These are phyloP conservation scores for Xylaria scruposa DNA, from an alignment of 495 filamentous ascomycete genomes.

Conservation along the genomic window DNA sequence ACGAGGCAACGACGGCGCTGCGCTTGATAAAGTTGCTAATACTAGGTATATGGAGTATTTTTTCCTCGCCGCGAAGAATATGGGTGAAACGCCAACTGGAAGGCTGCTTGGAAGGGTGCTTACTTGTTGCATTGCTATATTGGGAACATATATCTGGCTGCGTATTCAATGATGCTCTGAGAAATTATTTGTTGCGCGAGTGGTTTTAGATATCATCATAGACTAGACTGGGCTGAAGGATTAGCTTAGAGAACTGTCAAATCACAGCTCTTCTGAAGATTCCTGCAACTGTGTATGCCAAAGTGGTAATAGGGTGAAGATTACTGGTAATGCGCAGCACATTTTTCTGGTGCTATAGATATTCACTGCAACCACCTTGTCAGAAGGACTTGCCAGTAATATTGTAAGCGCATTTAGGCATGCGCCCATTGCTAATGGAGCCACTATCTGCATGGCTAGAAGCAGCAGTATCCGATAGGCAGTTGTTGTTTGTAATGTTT, in stretches of 20 bases:
- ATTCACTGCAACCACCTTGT: no score
- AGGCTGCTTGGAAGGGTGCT: neutral
- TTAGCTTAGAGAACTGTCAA: neutral
- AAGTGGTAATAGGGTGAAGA: neutral
- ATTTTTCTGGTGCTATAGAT: neutral
- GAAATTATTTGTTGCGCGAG: neutral
- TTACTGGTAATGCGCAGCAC: neutral
- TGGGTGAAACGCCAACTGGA: neutral
- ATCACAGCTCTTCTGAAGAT: neutral
- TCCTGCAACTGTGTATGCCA: neutral
- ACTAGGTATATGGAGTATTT: neutral
- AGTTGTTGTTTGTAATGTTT: neutral
- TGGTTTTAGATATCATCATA: neutral
- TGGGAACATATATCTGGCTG: conserved; percentile 6
- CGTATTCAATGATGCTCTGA: neutral
- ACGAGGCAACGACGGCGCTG: conserved; percentile 24
- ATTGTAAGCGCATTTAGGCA: no score
- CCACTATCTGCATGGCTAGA: no score
- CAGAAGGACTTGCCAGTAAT: no score
- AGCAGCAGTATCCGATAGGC: neutral
- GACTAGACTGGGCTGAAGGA: neutral
- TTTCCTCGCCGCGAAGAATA: neutral
- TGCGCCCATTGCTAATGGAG: no score
- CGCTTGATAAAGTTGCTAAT: neutral
- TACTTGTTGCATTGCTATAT: neutral